These are phyloP conservation scores for Platanus orientalis DNA, from an alignment of 164 flowering plant genomes.

Conservation along the genomic window DNA sequence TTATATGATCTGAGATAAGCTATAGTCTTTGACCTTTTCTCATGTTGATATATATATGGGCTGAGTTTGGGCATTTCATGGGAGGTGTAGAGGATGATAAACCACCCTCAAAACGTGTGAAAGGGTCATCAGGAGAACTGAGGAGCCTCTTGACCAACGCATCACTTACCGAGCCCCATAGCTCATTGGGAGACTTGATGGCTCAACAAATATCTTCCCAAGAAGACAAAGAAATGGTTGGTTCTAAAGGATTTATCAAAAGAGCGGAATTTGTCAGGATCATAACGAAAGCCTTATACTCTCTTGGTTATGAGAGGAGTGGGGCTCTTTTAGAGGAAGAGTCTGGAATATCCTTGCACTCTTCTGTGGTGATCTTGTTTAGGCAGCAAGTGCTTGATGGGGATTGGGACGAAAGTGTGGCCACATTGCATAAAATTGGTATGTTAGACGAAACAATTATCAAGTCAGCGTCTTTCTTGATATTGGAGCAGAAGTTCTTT, in stretches of 20 bases:
- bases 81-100: constrained; percentile 84
- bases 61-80: constrained; percentile 84
- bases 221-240: constrained; percentile 61
- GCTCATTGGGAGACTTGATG: constrained; percentile 59
- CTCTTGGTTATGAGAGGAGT: constrained; percentile 65
- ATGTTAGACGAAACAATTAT: constrained; percentile 41
- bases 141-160: constrained; percentile 35
- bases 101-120: constrained; percentile 80
- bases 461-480: constrained; percentile 60
- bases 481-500: constrained; percentile 78
- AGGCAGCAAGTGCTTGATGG: constrained; percentile 63
- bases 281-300: constrained; percentile 65
- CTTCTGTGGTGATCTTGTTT: constrained; percentile 47
- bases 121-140: constrained; percentile 42
- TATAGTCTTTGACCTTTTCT: constrained; percentile 3
- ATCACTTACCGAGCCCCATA: constrained; percentile 36
- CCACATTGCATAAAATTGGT: constrained; percentile 52
- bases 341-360: constrained; percentile 77
- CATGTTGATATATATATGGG: constrained; percentile 52
- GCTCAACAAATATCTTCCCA: constrained; percentile 58
- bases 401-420: constrained; percentile 68
- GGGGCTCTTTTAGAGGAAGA: constrained; percentile 82
- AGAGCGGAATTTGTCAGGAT: constrained; percentile 66
- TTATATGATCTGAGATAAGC: not conserved
- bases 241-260: constrained; percentile 62